Conservation (phyloP, 208 protist species). For the Trypanosoma vivax region DNA sequence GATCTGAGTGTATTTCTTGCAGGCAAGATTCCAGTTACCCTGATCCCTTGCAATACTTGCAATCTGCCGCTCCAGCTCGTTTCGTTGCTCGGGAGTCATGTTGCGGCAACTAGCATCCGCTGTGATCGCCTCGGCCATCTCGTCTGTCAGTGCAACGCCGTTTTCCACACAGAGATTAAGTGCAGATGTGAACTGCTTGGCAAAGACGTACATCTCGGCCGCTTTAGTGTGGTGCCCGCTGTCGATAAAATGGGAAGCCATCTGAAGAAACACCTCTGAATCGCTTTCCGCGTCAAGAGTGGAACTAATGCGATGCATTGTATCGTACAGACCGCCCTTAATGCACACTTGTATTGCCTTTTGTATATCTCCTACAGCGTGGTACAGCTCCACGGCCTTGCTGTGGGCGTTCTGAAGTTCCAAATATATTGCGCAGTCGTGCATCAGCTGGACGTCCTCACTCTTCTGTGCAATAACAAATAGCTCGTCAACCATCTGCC, state of each 20-base stretch:
- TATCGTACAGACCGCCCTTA: constrained; percentile 86
- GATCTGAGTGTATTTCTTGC: constrained; percentile 92
- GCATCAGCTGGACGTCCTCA: constrained; percentile 70
- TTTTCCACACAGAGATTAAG: constrained; percentile 76
- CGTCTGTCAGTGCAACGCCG: constrained; percentile 84
- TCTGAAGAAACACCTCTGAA: constrained; percentile 86
- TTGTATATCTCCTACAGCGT: constrained; percentile 88
- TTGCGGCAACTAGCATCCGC: constrained; percentile 36
- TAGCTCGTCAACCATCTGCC: constrained; percentile 66
- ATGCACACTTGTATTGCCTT: constrained; percentile 91
- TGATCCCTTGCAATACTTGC: constrained; percentile 86
- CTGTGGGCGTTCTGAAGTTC: constrained; percentile 81
- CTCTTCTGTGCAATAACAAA: constrained; percentile 70
- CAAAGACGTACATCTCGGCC: constrained; percentile 91
- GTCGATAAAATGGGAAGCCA: constrained; percentile 89
- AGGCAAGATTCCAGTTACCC: constrained; percentile 87
- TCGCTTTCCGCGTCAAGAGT: constrained; percentile 73
- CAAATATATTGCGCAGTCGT: constrained; percentile 85
- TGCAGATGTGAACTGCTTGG: constrained; percentile 80
- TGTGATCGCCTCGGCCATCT: constrained; percentile 90
- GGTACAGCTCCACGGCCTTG: constrained; percentile 92
- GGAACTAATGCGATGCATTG: constrained; percentile 90
- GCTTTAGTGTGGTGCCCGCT: constrained; percentile 83
- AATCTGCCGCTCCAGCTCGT: constrained; percentile 50
- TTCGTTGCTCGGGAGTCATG: constrained; percentile 39